Evolutionary conservation across 1,284 basidiomycete genomes (phyloP), one percentile per base, ranked within the genome.

Genomic region (Anthracocystis panici-leucophaei): DNA sequence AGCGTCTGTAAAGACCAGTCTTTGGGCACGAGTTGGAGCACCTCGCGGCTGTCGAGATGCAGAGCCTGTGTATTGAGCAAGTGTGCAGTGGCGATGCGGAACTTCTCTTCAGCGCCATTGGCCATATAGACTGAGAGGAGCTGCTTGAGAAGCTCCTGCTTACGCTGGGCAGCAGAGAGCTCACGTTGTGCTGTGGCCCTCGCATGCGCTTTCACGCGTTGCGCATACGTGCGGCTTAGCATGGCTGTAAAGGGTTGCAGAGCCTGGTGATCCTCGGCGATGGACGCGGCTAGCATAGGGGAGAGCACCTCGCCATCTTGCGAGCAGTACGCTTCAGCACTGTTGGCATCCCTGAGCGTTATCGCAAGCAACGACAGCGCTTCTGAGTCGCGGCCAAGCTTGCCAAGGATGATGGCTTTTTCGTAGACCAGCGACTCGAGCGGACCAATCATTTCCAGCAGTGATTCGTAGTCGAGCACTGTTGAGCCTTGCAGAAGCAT

Each of bases 281-380:
- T 54, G 16, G 57, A 60, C 10, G 60, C 44, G 18, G 80, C 75
- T 14, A 75, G 55, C 62, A 75, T 74, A 6, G 77, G 70, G 20
- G 75, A 69, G 8, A 83, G 58, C 29, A 80, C 76, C 23, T 65
- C 67, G 18, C 80, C 78, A 27, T 67, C 72, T 33, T 83, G 75
- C 23, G 65, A 62, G 53, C 81, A 84, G 56, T 82, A 81, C 8
- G 73, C 70, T 61, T 84, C 81, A 7, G 81, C 72, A 18, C 80
- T 77, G 54, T 73, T 76, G 29, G 75, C 71, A 29, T 84, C 82
- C 14, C 74, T 51, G 14, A 82, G 61, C 10, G 42, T 50, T 35
- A 81, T 21, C 3, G 81, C 82, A 0, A 84, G 66, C 35, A 78
- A 16, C 5, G 59, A 52, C 0, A 84, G 63, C 0, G 82, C 82